Conservation (phyloP, 306 rosid genomes). For the Lablab purpureus region DNA sequence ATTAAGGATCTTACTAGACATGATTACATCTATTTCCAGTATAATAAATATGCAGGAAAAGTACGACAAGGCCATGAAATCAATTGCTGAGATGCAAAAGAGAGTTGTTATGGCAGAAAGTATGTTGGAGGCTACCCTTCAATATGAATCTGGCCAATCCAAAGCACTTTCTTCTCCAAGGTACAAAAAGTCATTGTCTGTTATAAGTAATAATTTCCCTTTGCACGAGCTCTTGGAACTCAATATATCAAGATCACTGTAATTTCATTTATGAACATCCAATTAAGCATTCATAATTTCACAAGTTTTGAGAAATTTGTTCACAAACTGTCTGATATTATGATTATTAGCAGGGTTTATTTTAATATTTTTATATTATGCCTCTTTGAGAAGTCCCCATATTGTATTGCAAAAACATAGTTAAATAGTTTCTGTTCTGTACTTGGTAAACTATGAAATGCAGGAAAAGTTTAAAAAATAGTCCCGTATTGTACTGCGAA, state of each 20-base stretch:
- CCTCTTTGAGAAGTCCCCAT: constrained; percentile 33
- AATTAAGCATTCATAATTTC: constrained; percentile 31
- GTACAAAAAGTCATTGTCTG: constrained; percentile 50
- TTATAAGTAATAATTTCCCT: constrained; percentile 7
- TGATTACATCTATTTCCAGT: constrained; percentile 51
- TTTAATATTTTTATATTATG: neutral
- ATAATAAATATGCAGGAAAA: constrained; percentile 75
- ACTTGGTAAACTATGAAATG: constrained; percentile 14
- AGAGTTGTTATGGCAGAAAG: constrained; percentile 89
- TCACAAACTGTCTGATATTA: neutral
- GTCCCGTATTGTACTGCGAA: neutral
- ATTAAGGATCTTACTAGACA: constrained; percentile 49
- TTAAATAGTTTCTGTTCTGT: neutral
- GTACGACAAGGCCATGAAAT: constrained; percentile 80
- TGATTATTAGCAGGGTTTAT: neutral
- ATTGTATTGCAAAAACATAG: neutral
- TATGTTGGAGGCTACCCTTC: constrained; percentile 92
- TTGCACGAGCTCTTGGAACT: constrained; percentile 29
- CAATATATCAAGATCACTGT: constrained; percentile 18
- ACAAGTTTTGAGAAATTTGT: constrained; percentile 30
- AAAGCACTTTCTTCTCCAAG: constrained; percentile 83
- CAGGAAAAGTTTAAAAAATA: neutral
- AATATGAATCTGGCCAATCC: constrained; percentile 94
- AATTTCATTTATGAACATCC: constrained; percentile 12
- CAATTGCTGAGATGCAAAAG: constrained; percentile 77